Conservation (phyloP, 176 grass and related monocot genomes). For the Lolium multiflorum region DNA sequence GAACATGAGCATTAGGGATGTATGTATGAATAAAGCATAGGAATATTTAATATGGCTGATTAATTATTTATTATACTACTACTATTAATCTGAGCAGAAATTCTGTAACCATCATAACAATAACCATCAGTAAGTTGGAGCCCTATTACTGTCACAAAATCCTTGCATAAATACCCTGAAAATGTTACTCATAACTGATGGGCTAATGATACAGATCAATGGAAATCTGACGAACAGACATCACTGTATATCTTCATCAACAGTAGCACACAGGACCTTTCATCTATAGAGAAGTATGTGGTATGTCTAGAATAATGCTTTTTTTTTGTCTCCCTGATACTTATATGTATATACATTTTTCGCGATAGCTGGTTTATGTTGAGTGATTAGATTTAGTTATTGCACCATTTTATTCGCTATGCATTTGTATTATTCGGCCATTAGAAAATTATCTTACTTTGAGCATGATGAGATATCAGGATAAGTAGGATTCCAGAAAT, state of each 20-base stretch:
- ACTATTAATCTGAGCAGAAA: not conserved
- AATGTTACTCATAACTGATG: constrained; percentile 25
- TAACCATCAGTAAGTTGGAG: constrained; percentile 21
- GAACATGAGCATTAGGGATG: not conserved
- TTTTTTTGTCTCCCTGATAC: not conserved
- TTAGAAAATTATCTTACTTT: not conserved
- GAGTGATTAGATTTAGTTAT: not conserved
- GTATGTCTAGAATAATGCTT: constrained; percentile 66
- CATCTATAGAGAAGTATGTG: constrained; percentile 95
- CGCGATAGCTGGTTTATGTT: not conserved
- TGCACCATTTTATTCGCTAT: not conserved
- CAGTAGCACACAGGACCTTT: constrained; percentile 89
- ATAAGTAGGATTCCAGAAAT: not conserved
- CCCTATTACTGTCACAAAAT: not conserved
- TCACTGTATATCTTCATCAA: constrained; percentile 94
- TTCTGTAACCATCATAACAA: not conserved
- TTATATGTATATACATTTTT: not conserved
- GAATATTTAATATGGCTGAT: not conserved
- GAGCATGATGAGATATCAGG: not conserved
- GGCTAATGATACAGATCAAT: constrained; percentile 65
- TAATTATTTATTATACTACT: constrained; percentile 5
- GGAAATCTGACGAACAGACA: constrained; percentile 73
- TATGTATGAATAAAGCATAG: not conserved
- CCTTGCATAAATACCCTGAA: constrained; percentile 6
- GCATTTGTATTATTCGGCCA: not conserved